Evolutionary conservation across 371 early-diverging fungal species (phyloP).

Genomic region (Enteropsectra breve): DNA sequence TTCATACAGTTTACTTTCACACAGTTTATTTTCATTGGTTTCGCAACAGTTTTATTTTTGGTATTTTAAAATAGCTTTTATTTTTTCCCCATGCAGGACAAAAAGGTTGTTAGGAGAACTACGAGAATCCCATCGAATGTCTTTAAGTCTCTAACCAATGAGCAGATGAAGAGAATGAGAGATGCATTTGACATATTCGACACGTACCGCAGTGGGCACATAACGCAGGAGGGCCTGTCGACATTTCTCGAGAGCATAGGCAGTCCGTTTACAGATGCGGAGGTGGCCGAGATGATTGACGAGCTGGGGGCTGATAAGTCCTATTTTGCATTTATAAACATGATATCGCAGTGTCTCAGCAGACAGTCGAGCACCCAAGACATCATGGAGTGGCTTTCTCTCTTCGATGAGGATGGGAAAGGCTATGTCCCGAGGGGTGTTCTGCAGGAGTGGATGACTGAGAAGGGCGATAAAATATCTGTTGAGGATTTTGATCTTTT

Average conservation of each 20-base stretch:
- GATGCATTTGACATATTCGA: conserved; percentile 85
- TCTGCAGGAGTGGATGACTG: conserved; percentile 71
- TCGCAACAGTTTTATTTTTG: no score
- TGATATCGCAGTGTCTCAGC: conserved; percentile 78
- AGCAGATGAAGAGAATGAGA: conserved; percentile 81
- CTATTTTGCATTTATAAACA: conserved; percentile 79
- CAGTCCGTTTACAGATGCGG: conserved; percentile 66
- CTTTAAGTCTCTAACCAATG: conserved; percentile 90
- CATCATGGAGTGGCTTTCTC: conserved; percentile 72
- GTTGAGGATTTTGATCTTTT: conserved; percentile 67
- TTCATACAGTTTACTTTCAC: no score
- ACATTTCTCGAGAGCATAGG: conserved; percentile 71
- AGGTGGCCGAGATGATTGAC: conserved; percentile 75
- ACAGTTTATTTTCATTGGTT: no score
- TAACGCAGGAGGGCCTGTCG: conserved; percentile 74
- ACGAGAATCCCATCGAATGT: conserved; percentile 78
- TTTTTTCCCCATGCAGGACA: conserved; percentile 6
- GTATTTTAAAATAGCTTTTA: no score
- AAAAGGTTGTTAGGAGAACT: conserved; percentile 51
- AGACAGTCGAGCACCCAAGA: conserved; percentile 75
- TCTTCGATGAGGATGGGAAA: conserved; percentile 70
- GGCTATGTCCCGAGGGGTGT: conserved; percentile 70
- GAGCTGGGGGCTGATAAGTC: conserved; percentile 73
- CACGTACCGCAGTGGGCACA: conserved; percentile 71
- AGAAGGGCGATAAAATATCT: conserved; percentile 70